Conservation (phyloP, 2,329 filamentous ascomycete genomes). For the Exophiala alcalophila region DNA sequence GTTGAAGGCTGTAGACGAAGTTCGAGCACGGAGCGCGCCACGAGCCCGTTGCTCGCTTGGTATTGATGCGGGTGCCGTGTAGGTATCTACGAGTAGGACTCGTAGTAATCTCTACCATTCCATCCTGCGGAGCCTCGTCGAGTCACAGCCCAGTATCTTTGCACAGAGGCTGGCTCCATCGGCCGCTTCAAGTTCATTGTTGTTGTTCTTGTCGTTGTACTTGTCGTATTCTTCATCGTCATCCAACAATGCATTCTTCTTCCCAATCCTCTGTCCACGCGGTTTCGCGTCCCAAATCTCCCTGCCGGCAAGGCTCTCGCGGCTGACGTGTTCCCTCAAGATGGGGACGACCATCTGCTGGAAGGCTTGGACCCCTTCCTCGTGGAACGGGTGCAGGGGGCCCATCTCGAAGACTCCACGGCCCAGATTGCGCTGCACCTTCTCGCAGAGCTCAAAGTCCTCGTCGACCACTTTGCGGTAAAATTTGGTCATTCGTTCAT, state of each 20-base stretch:
- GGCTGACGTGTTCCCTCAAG: slow-evolving; percentile 47
- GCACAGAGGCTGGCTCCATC: slow-evolving; percentile 6
- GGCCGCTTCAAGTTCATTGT: not conserved
- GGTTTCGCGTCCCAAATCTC: slow-evolving; percentile 52
- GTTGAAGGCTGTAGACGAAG: too few relatives aligned
- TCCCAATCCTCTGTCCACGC: slow-evolving; percentile 6
- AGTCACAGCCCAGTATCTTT: slow-evolving; percentile 9
- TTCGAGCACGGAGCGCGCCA: too few relatives aligned
- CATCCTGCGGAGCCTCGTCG: not conserved
- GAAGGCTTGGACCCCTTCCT: slow-evolving; percentile 59
- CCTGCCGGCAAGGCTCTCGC: slow-evolving; percentile 44
- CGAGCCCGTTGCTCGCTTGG: too few relatives aligned
- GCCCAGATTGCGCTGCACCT: slow-evolving; percentile 60
- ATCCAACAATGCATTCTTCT: not conserved
- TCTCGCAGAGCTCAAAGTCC: slow-evolving; percentile 60
- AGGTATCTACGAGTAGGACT: too few relatives aligned
- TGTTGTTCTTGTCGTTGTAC: not conserved
- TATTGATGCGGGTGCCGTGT: too few relatives aligned
- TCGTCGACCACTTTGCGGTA: slow-evolving; percentile 64
- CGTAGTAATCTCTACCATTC: slow-evolving; percentile 4
- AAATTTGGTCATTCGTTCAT: slow-evolving; percentile 56
- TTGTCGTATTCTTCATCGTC: not conserved
- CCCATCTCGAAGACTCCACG: slow-evolving; percentile 61
- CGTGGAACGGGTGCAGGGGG: slow-evolving; percentile 59
- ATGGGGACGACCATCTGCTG: slow-evolving; percentile 51